phyloP scores from a whole-genome alignment of 768 basidiomycete species.

The Psilocybe sp. region DNA sequence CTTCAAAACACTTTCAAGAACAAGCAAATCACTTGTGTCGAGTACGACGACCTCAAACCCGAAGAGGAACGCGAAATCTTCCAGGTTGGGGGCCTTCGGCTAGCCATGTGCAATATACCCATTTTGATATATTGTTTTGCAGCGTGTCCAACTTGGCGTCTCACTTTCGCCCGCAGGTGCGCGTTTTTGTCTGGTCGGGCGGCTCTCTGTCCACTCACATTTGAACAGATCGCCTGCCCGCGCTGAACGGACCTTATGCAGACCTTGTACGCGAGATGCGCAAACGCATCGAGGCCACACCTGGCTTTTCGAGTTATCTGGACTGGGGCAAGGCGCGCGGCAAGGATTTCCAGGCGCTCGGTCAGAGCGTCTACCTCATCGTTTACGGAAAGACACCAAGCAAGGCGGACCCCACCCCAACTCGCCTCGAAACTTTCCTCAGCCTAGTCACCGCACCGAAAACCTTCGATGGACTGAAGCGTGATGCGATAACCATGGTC shows the following conservation, averaged over 20 bases:
- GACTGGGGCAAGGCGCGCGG: conserved; percentile 43
- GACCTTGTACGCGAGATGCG: conserved; percentile 40
- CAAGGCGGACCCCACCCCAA: conserved; percentile 16
- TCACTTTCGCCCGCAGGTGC: conserved; percentile 47
- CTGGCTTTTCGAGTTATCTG: conserved; percentile 34
- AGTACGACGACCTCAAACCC: conserved; percentile 45
- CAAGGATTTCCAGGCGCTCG: conserved; percentile 44
- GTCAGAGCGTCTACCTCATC: conserved; percentile 31
- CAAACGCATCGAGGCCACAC: conserved; percentile 28
- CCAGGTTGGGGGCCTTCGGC: conserved; percentile 32
- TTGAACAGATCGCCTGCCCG: conserved; percentile 44
- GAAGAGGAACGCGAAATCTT: conserved; percentile 70
- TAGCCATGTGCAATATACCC: not conserved
- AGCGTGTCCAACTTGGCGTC: conserved; percentile 54
- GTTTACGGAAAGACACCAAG: conserved; percentile 11
- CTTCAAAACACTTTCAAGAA: conserved; percentile 35
- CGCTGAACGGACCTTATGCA: conserved; percentile 45
- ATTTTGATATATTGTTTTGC: not conserved
- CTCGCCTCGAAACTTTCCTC: conserved; percentile 24
- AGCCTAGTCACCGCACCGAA: not conserved
- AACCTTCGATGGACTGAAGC: not conserved
- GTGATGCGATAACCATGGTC: conserved; percentile 8
- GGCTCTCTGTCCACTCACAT: not conserved
- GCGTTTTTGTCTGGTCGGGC: conserved; percentile 2
- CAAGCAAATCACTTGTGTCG: conserved; percentile 49